These are phyloP conservation scores for Sporisorium graminicola DNA, from an alignment of 1,284 basidiomycete genomes.

Conservation along the genomic window DNA sequence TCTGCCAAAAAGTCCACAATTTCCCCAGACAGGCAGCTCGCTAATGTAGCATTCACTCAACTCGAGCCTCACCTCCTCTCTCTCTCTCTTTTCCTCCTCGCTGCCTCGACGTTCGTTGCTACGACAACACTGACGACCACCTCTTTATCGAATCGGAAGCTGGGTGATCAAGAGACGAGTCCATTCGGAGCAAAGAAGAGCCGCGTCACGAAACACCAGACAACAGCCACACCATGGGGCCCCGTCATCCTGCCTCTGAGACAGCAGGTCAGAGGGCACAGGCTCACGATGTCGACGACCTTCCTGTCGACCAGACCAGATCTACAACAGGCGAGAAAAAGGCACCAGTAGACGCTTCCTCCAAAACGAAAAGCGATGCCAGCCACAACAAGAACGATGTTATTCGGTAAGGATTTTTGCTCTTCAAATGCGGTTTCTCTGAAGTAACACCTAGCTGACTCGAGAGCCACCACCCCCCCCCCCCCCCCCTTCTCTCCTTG, in stretches of 20 bases:
- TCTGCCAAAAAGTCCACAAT: not conserved
- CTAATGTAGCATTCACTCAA: not conserved
- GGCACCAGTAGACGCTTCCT: not conserved
- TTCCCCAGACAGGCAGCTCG: not conserved
- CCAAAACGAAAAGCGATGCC: slow-evolving; percentile 14
- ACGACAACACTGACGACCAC: not conserved
- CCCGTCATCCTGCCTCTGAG: slow-evolving; percentile 42
- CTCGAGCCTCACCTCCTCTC: not conserved
- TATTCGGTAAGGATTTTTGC: slow-evolving; percentile 25
- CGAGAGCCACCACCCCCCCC: too few species aligned
- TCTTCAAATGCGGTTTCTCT: not conserved
- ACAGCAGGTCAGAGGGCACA: slow-evolving; percentile 40
- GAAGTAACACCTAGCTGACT: not conserved
- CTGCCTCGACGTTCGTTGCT: too few species aligned
- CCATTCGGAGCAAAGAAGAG: not conserved
- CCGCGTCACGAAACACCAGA: not conserved
- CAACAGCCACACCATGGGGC: slow-evolving; percentile 18
- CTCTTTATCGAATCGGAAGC: not conserved
- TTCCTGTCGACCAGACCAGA: slow-evolving; percentile 1
- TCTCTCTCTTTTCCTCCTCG: not conserved
- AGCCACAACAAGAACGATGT: slow-evolving; percentile 32
- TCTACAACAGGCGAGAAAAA: slow-evolving; percentile 3
- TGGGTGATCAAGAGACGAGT: too few species aligned
- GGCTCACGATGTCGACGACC: slow-evolving; percentile 30
- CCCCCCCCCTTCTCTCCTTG: not conserved